Evolutionary conservation across 1,139 yeast genomes (phyloP), one percentile per base, ranked within the genome.

Genomic region (Protomyces inundatus): DNA sequence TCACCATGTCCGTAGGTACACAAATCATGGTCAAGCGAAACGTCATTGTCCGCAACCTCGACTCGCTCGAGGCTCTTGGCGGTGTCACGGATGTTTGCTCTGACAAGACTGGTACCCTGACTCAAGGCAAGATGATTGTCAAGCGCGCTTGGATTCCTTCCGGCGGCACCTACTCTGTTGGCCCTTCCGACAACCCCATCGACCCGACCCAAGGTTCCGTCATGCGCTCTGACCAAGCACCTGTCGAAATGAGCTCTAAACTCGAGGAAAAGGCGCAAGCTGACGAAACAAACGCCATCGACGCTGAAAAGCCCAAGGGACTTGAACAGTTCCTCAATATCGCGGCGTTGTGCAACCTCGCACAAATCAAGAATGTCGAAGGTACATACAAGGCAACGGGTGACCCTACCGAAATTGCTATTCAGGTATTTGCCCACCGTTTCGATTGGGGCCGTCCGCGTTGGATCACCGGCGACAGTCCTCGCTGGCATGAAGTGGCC

Each of bases 1-100:
- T 88, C 67, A 87, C 95, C 3, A 87, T 88, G 93, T 91, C 95
- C 6, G 86, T 87, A 67, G 95, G 95, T 33, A 88, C 95, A 46
- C 86, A 85, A 70, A 87, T 84, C 14, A 88, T 88, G 95, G 87
- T 85, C 51, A 74, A 77, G 57, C 81, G 86, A 71, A 79, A 86
- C 71, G 95, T 88, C 45, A 85, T 88, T 75, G 90, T 88, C 23
- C 80, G 95, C 71, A 87, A 86, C 70, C 79, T 88, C 66, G 93
- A 87, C 72, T 86, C 95, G 1, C 79, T 87, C 56, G 95, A 87
- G 73, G 90, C 90, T 34, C 78, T 87, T 54, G 95, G 95, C 34
- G 87, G 91, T 36, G 86, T 87, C 65, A 85, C 86, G 72, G 91
- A 87, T 71, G 86, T 87, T 70, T 87, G 95, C 74, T 87, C 91